Conservation (phyloP, 441 rosid species). For the Gossypium armourianum region DNA sequence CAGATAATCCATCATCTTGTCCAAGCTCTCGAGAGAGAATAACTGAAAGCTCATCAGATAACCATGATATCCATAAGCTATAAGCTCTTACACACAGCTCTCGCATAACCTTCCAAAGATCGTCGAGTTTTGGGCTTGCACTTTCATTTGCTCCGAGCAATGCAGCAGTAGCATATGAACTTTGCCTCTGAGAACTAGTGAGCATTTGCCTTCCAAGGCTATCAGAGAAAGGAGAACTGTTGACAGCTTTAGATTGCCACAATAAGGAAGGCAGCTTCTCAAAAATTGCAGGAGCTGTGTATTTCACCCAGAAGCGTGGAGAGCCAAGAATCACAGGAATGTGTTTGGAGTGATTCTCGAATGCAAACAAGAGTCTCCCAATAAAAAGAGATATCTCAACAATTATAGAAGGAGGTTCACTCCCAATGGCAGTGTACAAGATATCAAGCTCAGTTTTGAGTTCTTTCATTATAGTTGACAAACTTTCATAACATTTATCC, state of each 20-base stretch:
- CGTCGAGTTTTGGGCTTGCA: slow-evolving; percentile 66
- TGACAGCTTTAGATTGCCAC: slow-evolving; percentile 45
- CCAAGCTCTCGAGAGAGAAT: slow-evolving; percentile 60
- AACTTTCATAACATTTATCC: slow-evolving; percentile 61
- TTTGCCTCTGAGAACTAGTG: slow-evolving; percentile 50
- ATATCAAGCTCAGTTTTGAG: slow-evolving; percentile 55
- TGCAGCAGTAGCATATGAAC: slow-evolving; percentile 67
- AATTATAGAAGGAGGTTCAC: slow-evolving; percentile 42
- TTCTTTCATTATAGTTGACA: slow-evolving; percentile 54
- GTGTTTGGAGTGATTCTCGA: slow-evolving; percentile 69
- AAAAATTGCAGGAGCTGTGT: slow-evolving; percentile 41
- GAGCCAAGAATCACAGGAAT: slow-evolving; percentile 77
- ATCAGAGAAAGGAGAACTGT: slow-evolving; percentile 33
- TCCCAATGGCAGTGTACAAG: slow-evolving; percentile 43
- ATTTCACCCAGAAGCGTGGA: slow-evolving; percentile 87
- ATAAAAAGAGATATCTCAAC: slow-evolving; percentile 81
- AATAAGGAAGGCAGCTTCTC: slow-evolving; percentile 57
- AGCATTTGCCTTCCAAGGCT: slow-evolving; percentile 43
- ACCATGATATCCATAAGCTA: slow-evolving; percentile 81
- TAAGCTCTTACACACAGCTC: slow-evolving; percentile 81
- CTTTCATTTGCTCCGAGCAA: slow-evolving; percentile 75
- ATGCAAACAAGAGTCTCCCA: slow-evolving; percentile 83
- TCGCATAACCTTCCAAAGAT: slow-evolving; percentile 42
- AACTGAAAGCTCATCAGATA: slow-evolving; percentile 65
- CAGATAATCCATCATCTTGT: slow-evolving; percentile 70